These are phyloP conservation scores for Luffa aegyptiaca DNA, from an alignment of 306 rosid species.

Conservation along the genomic window DNA sequence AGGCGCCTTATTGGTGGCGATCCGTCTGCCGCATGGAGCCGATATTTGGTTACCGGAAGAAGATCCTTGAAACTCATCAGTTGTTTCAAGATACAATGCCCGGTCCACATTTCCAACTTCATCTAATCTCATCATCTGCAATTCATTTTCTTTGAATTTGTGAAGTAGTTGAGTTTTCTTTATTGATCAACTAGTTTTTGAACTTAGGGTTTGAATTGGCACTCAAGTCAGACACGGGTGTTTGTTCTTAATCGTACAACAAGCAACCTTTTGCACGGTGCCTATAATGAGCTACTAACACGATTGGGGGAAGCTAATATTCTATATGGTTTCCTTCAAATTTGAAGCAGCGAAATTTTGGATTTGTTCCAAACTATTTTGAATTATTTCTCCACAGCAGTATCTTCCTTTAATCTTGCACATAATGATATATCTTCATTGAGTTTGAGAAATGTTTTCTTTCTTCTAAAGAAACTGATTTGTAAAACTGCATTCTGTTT, in stretches of 20 bases:
- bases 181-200: neutral
- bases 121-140: neutral
- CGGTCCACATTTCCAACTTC: neutral
- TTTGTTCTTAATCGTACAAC: constrained; percentile 36
- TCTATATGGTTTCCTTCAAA: constrained; percentile 29
- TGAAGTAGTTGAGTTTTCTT: neutral
- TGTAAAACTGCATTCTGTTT: neutral
- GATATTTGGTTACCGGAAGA: constrained; percentile 32
- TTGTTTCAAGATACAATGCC: constrained; percentile 51
- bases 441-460: too few relatives aligned
- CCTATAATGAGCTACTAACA: constrained; percentile 27
- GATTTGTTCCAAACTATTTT: neutral
- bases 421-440: too few relatives aligned
- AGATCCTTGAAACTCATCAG: constrained; percentile 43
- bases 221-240: constrained; percentile 76
- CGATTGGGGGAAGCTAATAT: constrained; percentile 32
- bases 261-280: constrained; percentile 66
- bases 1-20: constrained; percentile 38
- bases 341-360: constrained; percentile 30
- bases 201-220: constrained; percentile 6
- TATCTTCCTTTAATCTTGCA: too few relatives aligned
- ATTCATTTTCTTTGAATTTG: neutral
- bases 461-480: neutral
- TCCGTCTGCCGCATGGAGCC: constrained; percentile 87
- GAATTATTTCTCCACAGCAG: too few relatives aligned